Percentiles rank a stretch among this genome's conserved stretches.
Evolutionary conservation across 139 green algal species (phyloP).

Genomic region (Chlorella sp.): DNA sequence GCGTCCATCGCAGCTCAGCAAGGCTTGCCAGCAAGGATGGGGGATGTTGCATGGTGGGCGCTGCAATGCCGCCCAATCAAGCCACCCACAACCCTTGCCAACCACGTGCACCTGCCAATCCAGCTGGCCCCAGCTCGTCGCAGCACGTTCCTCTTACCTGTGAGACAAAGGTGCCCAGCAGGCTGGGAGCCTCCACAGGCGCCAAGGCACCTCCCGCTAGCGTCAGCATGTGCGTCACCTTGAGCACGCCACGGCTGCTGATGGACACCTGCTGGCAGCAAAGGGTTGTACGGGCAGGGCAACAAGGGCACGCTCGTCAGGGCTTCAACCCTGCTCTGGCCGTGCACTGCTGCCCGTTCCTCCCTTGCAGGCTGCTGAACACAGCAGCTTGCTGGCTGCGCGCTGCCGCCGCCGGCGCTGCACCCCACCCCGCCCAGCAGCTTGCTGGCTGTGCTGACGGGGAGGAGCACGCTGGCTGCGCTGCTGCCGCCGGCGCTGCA

Average conservation of each 20-base stretch:
- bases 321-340: too few species aligned
- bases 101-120: background rate
- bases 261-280: constrained; percentile 21
- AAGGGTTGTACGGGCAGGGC: too few species aligned
- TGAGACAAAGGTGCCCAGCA: constrained; percentile 17
- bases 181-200: background rate
- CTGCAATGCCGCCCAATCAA: background rate
- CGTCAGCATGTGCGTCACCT: constrained; percentile 49
- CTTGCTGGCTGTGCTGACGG: background rate
- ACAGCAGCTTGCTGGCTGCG: background rate
- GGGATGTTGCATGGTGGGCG: background rate
- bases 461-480: background rate
- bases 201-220: constrained; percentile 3
- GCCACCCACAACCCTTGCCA: background rate
- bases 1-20: too few species aligned
- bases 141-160: background rate
- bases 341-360: too few species aligned
- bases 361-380: too few species aligned
- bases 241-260: constrained; percentile 32
- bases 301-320: too few species aligned
- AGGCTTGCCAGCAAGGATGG: background rate
- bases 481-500: background rate
- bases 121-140: too few species aligned
- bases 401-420: background rate
- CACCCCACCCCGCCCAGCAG: background rate